Base-by-base conservation (phyloP, 2,329 filamentous ascomycete species). In the Rutstroemia sp. region DNA sequence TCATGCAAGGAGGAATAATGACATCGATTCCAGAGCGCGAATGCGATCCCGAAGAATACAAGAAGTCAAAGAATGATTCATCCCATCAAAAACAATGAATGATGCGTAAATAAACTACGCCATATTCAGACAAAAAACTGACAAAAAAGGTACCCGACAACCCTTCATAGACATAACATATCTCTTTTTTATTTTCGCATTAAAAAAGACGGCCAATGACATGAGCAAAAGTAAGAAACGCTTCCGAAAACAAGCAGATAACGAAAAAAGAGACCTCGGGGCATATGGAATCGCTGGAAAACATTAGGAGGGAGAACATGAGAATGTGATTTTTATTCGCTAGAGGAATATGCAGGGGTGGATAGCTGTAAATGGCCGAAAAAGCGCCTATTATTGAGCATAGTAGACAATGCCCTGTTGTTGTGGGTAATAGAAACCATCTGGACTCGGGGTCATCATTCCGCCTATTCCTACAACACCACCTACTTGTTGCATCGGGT, bases 391-490 rank as follows among this genome's bases (percentile, higher is more conserved):
- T 75, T 80, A 84, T 69, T 83, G 80, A 54, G 77, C 74, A 67
- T 84, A 86, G 70, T 83, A 86, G 60, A 83, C 74, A 71, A 82
- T 79, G 42, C 78, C 79, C 39, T 69, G 68, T 52, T 75, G 72
- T 62, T 81, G 82, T 21, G 81, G 76, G 66, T 86, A 86, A 66
- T 92, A 95, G 73, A 87, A 95, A 59, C 77, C 78, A 69, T 84
- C 78, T 66, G 80, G 78, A 66, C 75, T 83, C 60, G 78, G 81
- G 59, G 88, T 87, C 75, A 91, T 87, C 84, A 94, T 91, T 9
- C 87, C 86, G 60, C 84, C 85, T 81, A 92, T 89, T 45, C 84
- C 84, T 59, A 86, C 77, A 47, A 84, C 76, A 45, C 78, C 81
- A 17, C 75, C 75, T 56, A 73, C 69, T 45, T 73, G 72, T 46